Evolutionary conservation across 2,329 filamentous ascomycete genomes (phyloP), one percentile per base, ranked within the genome.

Genomic region (Thelonectria olida): DNA sequence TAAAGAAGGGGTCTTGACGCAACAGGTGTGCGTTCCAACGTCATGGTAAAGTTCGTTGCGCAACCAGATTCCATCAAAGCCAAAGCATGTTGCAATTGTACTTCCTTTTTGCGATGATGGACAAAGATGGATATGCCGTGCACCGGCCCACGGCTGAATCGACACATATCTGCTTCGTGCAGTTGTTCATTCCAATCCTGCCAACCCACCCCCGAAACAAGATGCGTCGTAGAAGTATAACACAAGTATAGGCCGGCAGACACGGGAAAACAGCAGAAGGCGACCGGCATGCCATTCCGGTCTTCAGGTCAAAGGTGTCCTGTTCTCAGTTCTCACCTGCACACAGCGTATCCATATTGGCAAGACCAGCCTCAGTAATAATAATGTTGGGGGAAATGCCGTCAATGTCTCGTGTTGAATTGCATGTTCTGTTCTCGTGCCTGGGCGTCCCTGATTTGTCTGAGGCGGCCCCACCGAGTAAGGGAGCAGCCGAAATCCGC

Each of bases 281-380:
- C 17, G 50, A 61, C 47, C 59, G 61, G 66, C 60, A 61, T 65
- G 66, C 66, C 47, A 41, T 51, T 41, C 42, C 48, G 48, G 54
- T 45, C 31, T 28, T 28, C 49, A 39, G 41, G 5, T 4, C 28
- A n/a, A n/a, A 41, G 12, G 27, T 19, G 41, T 52, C 34, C 34
- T 28, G 49, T 20, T 17, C 28, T 19, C 22, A 27, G 49, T 20
- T 17, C 28, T 19, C 22, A 27, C n/a, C 19, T 39, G 54, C 38
- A 25, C 25, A n/a, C 15, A 36, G 27, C 45, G 45, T 56, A 56
- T 50, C 45, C 45, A 36, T 42, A 42, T 50, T 22, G 44, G 25
- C 15, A 27, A 45, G 20, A 22, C 42, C 15, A 13, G 12, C 42
- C 12, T 25, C 42, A 45, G 42, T 7, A 25, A 23, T 23, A 53